Conservation (phyloP, 192 early-diverging fungal species). For the Umbelopsis ramanniana region DNA sequence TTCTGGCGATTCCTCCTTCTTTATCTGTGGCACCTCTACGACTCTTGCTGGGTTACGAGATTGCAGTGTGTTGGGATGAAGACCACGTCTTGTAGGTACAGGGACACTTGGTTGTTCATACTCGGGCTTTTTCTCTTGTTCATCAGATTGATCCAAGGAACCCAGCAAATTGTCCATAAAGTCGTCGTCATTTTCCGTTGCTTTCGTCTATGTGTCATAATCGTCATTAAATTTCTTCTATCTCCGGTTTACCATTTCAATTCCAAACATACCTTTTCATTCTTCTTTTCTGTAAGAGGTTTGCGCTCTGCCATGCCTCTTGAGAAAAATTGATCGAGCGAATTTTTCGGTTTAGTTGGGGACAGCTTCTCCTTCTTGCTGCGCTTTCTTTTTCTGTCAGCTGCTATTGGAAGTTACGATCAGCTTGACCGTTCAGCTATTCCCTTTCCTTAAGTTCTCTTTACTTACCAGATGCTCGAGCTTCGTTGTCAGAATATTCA, state of each 20-base stretch:
- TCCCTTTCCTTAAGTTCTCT: neutral
- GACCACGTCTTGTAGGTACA: conserved; percentile 5
- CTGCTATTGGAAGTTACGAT: neutral
- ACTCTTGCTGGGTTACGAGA: conserved; percentile 5
- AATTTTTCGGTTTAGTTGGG: conserved; percentile 8
- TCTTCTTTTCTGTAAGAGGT: neutral
- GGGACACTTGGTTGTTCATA: neutral
- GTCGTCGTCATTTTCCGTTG: neutral
- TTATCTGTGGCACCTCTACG: neutral
- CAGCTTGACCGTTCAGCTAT: neutral
- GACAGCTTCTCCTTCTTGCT: conserved; percentile 23
- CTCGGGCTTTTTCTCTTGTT: neutral
- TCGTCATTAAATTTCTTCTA: neutral
- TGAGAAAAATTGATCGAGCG: conserved; percentile 6
- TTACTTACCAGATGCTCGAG: conserved; percentile 2
- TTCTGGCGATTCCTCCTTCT: neutral
- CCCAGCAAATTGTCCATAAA: conserved; percentile 1
- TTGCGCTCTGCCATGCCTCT: neutral
- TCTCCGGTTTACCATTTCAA: neutral
- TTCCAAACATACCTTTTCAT: neutral
- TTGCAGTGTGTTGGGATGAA: conserved; percentile 1
- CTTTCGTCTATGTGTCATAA: neutral
- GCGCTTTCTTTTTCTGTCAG: conserved; percentile 29
- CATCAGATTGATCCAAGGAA: neutral
- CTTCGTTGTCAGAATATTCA: conserved; percentile 51